Evolutionary conservation across 1,284 basidiomycete species (phyloP), one percentile per base, ranked within the genome.

Genomic region (Leccinum subrobustum): DNA sequence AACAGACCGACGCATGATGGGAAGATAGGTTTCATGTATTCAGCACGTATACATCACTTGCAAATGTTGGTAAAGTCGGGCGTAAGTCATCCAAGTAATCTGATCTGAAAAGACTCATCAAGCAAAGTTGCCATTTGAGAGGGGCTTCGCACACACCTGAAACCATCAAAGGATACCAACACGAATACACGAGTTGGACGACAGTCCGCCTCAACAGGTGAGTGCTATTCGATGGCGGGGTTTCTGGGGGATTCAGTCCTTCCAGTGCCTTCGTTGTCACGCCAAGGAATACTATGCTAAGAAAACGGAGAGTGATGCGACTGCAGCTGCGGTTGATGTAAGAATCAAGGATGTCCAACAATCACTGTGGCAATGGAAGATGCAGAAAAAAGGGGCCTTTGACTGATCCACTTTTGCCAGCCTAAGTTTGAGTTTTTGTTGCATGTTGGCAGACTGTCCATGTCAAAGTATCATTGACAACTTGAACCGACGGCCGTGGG

Each of bases 161-260:
- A 75, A 1, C 93, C 93, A 72, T 95, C 93, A 48, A 95, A 89
- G 35, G 91, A 93, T 14, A 95, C 85, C 44, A 95, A 81, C 18
- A 95, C 31, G 11, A 12, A 12, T 33, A 33, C 31, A 33, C 33
- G 33, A 33, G 33, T 14, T 14, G 2, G 2, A 14, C 73, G 3
- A 93, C 89, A 0, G 91, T 95, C 65, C 84, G 80, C 75, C 80
- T 85, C 76, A 89, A 92, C 50, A 83, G 77, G 66, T 91, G 86
- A 0, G 91, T 92, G 52, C 90, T 88, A 69, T 93, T 89, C 35
- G 83, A 51, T 33, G 33, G 33, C 14, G 18, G n/a, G 27, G n/a
- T 27, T 29, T 29, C 27, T 51, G 25, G 9, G 25, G 23, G 14
- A 51, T 12, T 44, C 42, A n/a, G 61, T 25, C 14, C 8, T 18